These are phyloP conservation scores for Quercus engelmannii DNA, from an alignment of 306 rosid genomes.

Conservation along the genomic window DNA sequence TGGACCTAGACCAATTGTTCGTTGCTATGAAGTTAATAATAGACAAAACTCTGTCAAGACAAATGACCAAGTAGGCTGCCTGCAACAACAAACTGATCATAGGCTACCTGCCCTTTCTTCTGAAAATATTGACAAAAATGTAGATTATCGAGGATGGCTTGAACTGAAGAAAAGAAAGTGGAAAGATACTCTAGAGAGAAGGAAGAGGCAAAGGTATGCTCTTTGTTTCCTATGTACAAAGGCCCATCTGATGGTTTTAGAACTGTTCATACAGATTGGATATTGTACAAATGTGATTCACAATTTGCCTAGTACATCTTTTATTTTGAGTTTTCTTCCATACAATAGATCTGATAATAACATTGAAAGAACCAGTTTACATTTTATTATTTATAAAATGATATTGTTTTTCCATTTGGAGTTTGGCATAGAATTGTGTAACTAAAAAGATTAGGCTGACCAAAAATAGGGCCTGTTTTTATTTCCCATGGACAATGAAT, in stretches of 20 bases:
- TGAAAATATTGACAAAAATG: slow-evolving; percentile 57
- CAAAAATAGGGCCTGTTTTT: background rate
- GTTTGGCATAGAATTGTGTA: background rate
- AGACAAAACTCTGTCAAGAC: slow-evolving; percentile 27
- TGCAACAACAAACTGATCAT: slow-evolving; percentile 29
- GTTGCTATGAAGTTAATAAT: slow-evolving; percentile 55
- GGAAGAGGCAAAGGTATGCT: slow-evolving; percentile 80
- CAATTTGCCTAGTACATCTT: background rate
- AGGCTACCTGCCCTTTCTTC: slow-evolving; percentile 20
- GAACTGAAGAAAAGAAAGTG: slow-evolving; percentile 80
- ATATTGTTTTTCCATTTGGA: background rate
- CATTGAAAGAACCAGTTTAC: background rate
- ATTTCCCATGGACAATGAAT: background rate
- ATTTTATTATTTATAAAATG: background rate
- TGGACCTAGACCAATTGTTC: slow-evolving; percentile 76
- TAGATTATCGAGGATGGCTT: slow-evolving; percentile 97
- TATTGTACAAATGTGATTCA: background rate
- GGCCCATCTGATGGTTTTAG: slow-evolving; percentile 2
- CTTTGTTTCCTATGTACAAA: slow-evolving; percentile 16
- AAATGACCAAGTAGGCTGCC: slow-evolving; percentile 29
- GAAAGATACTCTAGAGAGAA: slow-evolving; percentile 65
- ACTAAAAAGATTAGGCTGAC: background rate
- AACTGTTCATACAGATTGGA: background rate
- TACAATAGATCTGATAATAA: background rate
- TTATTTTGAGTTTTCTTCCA: background rate